phyloP scores from a whole-genome alignment of 192 early-diverging fungal species.

The Coemansia sp. region DNA sequence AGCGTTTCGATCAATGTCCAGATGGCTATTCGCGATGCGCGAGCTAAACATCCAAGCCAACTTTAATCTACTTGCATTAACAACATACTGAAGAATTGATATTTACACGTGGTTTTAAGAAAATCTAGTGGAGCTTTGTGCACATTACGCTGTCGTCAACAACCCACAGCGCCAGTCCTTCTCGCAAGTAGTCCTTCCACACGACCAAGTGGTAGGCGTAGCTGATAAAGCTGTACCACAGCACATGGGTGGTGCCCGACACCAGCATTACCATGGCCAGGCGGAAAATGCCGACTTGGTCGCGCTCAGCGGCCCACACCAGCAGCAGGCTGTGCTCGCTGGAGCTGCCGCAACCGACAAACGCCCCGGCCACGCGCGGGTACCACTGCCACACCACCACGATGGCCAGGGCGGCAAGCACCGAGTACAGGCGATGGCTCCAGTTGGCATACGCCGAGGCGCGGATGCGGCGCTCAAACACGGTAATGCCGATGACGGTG shows the following conservation, averaged over 20 bases:
- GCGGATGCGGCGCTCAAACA: constrained; percentile 43
- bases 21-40: no score
- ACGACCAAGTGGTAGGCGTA: constrained; percentile 50
- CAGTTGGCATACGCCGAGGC: constrained; percentile 23
- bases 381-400: constrained; percentile 38
- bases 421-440: constrained; percentile 45
- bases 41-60: no score
- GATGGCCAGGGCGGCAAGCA: constrained; percentile 28
- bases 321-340: constrained; percentile 1
- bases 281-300: constrained; percentile 8
- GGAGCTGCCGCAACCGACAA: constrained; percentile 7
- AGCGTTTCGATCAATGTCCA: no score
- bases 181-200: constrained; percentile 47
- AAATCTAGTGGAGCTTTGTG: constrained; percentile 34
- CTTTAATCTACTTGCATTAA: no score
- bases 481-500: constrained; percentile 41
- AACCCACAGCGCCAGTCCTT: constrained; percentile 48
- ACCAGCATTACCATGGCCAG: constrained; percentile 26
- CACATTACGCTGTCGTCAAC: constrained; percentile 34
- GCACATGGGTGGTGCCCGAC: constrained; percentile 37
- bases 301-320: constrained; percentile 23
- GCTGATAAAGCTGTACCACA: constrained; percentile 55
- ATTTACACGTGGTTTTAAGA: no score
- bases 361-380: constrained; percentile 25
- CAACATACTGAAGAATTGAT: no score